Percentiles rank a stretch among this genome's conserved stretches.
Conservation (phyloP, 2,329 filamentous ascomycete species). For the Pseudogymnoascus sp. region DNA sequence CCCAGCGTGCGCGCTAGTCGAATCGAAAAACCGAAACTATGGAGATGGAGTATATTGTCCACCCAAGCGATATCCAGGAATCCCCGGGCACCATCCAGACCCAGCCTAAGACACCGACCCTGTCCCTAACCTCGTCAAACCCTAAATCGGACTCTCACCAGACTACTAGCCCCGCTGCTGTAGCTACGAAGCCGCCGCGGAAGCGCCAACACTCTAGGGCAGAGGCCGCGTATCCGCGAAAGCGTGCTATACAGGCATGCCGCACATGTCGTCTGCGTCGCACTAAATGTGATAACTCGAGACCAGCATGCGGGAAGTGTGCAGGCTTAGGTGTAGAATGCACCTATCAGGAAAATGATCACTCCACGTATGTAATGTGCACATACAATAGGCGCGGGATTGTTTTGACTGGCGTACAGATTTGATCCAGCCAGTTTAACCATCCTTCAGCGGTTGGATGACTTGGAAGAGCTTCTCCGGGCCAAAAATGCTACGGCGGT, state of each 20-base stretch:
- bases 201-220: not conserved
- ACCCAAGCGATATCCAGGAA: conserved; percentile 5
- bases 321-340: conserved; percentile 27
- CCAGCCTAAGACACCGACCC: not conserved
- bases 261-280: conserved; percentile 26
- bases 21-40: conserved; percentile 1
- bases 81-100: not conserved
- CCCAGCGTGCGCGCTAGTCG: not conserved
- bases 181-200: conserved; percentile 1
- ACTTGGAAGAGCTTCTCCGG: conserved; percentile 13
- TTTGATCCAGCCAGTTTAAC: conserved; percentile 14
- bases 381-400: not conserved
- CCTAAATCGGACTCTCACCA: not conserved
- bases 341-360: conserved; percentile 19
- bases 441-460: conserved; percentile 13
- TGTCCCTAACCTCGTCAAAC: not conserved
- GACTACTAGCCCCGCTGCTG: not conserved
- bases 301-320: conserved; percentile 27
- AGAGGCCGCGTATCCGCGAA: conserved; percentile 19
- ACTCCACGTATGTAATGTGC: conserved; percentile 6
- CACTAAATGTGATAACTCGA: conserved; percentile 29
- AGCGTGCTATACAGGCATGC: conserved; percentile 28
- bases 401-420: not conserved
- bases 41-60: conserved; percentile 7
- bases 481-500: not conserved